Evolutionary conservation across 1,284 basidiomycete species (phyloP).

Genomic region (Earliella scabrosa): DNA sequence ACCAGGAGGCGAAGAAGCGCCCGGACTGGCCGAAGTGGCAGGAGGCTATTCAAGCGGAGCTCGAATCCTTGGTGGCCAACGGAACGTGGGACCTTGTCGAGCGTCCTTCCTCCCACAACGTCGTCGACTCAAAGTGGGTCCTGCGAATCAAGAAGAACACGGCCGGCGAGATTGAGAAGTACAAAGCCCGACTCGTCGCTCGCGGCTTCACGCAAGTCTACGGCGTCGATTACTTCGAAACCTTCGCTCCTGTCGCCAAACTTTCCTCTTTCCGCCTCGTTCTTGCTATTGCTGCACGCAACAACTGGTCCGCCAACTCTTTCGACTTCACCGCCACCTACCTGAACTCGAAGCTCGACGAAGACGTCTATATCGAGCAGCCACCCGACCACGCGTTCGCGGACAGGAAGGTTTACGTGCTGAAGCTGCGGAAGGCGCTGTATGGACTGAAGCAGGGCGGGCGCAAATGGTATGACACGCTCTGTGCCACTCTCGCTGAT

Average conservation of each 20-base stretch:
- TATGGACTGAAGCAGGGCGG: slow-evolving; percentile 33
- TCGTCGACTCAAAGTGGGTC: too few relatives aligned
- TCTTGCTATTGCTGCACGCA: slow-evolving; percentile 37
- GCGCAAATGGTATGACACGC: slow-evolving; percentile 23
- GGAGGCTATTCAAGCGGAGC: slow-evolving; percentile 35
- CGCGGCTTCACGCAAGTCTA: slow-evolving; percentile 43
- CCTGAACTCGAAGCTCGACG: slow-evolving; percentile 40
- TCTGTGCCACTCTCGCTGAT: slow-evolving; percentile 10
- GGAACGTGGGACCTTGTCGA: slow-evolving; percentile 31
- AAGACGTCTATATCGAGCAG: slow-evolving; percentile 39
- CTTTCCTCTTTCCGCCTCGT: slow-evolving; percentile 33
- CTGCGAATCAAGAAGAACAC: slow-evolving; percentile 36
- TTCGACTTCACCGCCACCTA: slow-evolving; percentile 48
- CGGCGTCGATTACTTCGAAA: slow-evolving; percentile 43
- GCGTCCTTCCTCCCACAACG: slow-evolving; percentile 24
- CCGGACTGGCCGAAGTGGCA: too few relatives aligned
- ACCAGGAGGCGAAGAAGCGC: slow-evolving; percentile 24
- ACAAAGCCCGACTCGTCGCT: slow-evolving; percentile 42
- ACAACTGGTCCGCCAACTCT: slow-evolving; percentile 38
- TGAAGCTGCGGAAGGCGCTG: slow-evolving; percentile 22
- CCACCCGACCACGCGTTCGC: slow-evolving; percentile 30
- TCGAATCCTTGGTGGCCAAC: slow-evolving; percentile 24
- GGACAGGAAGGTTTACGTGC: neutral
- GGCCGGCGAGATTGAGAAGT: slow-evolving; percentile 29
- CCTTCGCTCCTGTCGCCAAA: slow-evolving; percentile 36